phyloP scores from a whole-genome alignment of 108 stramenopile species.

The Pseudonitzschia delicatissima region DNA sequence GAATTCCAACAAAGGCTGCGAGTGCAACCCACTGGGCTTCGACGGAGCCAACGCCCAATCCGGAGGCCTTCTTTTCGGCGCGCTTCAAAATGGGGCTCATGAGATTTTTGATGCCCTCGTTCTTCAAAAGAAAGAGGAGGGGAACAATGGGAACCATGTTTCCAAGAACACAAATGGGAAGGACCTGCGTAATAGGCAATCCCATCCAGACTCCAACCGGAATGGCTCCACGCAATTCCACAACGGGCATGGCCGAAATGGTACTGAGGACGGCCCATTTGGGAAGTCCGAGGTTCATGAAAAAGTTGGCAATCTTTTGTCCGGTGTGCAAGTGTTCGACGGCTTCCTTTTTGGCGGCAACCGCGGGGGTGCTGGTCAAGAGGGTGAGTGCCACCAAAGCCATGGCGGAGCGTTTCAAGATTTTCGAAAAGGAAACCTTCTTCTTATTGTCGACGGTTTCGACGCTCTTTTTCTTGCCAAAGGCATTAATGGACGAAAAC shows the following conservation, averaged over 20 bases:
- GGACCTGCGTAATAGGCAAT: conserved; percentile 72
- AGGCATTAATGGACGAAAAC: conserved; percentile 3
- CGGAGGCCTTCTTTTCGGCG: conserved; percentile 79
- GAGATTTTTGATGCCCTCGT: conserved; percentile 63
- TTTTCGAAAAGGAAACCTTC: neutral
- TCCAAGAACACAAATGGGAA: conserved; percentile 87
- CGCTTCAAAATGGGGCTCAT: conserved; percentile 79
- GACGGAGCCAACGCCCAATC: conserved; percentile 73
- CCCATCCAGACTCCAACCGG: conserved; percentile 93
- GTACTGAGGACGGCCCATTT: conserved; percentile 83
- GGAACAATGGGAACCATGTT: conserved; percentile 92
- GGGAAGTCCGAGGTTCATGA: conserved; percentile 78
- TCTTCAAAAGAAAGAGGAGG: conserved; percentile 73
- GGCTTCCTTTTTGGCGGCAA: conserved; percentile 38
- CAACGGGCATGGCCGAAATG: conserved; percentile 93
- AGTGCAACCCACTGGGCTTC: conserved; percentile 88
- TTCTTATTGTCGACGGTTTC: conserved; percentile 1
- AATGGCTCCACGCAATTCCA: conserved; percentile 91
- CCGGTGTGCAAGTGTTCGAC: conserved; percentile 77
- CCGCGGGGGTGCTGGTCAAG: conserved; percentile 28
- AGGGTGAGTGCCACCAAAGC: conserved; percentile 22
- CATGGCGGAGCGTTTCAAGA: conserved; percentile 12
- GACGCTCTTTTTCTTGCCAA: neutral
- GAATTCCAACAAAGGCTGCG: conserved; percentile 94
- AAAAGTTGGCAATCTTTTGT: conserved; percentile 85